Evolutionary conservation across 495 filamentous ascomycete genomes (phyloP), one percentile per base, ranked within the genome.

Genomic region (Sporormia fimetaria): DNA sequence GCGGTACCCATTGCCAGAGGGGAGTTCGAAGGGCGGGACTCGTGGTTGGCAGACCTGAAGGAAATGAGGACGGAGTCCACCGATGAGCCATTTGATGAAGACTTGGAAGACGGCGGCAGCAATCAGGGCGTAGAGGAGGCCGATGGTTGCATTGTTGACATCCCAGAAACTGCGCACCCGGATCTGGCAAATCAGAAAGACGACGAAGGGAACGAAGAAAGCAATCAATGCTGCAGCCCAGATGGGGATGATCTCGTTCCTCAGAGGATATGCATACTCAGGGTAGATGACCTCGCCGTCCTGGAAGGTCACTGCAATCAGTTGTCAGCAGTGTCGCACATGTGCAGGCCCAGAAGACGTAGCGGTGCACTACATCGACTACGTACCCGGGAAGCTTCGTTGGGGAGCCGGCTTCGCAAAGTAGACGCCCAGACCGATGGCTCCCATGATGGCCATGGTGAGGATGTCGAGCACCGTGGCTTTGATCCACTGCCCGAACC

Each of bases 101-200:
- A 74, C 63, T 38, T 75, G 71, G 49, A 74, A 73, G n/a, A 70
- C 62, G 8, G 67, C 70, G 11, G 71, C 70, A 8, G 65, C 63
- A 57, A 80, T 73, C 33, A 79, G 58, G 2, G 66, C 62, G 59
- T 78, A 78, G 8, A 78, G 55, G 0, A 79, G 60, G 4, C 77
- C 77, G 27, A 78, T 62, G 30, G 71, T 57, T 22, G 67, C 76
- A 43, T 78, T 78, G 58, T 78, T 79, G 34, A 67, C 56, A 42
- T 81, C 77, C 75, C 75, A 80, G 62, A 80, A 80, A 24, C 67
- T 73, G 29, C 73, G 69, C 23, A 76, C 64, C 7, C 75, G 67
- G 42, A 79, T 67, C 52, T 79, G 74, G 12, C 4, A 2, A 18
- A 69, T 14, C 3, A 59, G 18, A 46, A 73, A 58, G 33, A 69